Conservation (phyloP, 257 asterid genomes). For the Linderniella brevidens region DNA sequence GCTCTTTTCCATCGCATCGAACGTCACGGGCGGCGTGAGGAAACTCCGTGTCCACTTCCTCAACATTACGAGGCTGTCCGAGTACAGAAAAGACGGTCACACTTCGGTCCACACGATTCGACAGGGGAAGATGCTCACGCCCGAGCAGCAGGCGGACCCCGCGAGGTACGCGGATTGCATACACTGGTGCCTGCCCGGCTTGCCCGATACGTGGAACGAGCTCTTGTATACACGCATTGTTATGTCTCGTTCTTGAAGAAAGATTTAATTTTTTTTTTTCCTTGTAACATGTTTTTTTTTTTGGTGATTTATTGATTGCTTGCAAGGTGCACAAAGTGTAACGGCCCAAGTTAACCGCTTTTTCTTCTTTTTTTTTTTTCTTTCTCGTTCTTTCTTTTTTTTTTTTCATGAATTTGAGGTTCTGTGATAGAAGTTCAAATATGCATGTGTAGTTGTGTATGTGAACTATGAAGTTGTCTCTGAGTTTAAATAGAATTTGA, state of each 20-base stretch:
- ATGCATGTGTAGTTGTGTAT: no score
- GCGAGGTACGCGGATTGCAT: constrained; percentile 70
- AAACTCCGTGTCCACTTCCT: constrained; percentile 52
- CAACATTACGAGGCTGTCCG: constrained; percentile 77
- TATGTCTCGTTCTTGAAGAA: constrained; percentile 16
- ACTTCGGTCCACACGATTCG: constrained; percentile 58
- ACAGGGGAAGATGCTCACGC: constrained; percentile 50
- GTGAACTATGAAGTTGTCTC: no score
- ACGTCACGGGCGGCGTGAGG: constrained; percentile 33
- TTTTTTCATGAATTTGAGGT: no score
- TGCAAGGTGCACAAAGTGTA: no score
- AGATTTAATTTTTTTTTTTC: no score
- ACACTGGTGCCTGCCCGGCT: constrained; percentile 97
- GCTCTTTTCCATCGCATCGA: constrained; percentile 43
- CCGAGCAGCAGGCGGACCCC: constrained; percentile 69
- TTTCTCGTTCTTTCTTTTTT: no score
- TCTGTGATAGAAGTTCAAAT: no score
- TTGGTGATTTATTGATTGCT: no score
- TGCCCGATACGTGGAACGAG: constrained; percentile 91
- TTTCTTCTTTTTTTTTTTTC: no score
- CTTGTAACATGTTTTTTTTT: no score
- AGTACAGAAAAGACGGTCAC: constrained; percentile 77
- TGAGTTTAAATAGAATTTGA: no score
- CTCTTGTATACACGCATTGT: constrained; percentile 39
- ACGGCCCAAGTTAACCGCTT: no score